Base-by-base conservation (phyloP, 495 filamentous ascomycete species). In the Chaetomidium leptoderma region DNA sequence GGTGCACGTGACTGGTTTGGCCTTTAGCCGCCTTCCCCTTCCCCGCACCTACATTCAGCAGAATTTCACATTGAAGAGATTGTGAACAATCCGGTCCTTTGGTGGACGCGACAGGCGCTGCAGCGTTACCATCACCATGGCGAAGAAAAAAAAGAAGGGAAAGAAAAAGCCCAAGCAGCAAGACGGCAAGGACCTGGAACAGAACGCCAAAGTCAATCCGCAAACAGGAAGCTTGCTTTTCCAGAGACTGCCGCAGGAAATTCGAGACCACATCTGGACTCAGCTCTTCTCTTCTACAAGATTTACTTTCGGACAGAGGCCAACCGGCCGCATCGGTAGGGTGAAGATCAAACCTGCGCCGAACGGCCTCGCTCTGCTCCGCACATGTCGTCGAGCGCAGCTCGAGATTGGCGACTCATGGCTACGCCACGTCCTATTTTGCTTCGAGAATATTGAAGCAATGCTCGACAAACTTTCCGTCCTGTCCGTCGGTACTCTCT, bases 211-310 rank as follows among this genome's bases (percentile, higher is more conserved):
- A 8, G 21, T 26, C 35, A 17, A 52, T 40, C 6, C 14, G 14
- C 52, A 44, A 19, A 42, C 9, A 17, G 26, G 16, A 39, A 43
- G 40, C 29, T 6, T 35, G 26, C 52, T 54, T 17, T 44, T 54
- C 39, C 39, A 13, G 29, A n/a, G n/a, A n/a, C 4, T 54, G 13
- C 37, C 52, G 16, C 39, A 44, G 52, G 39, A 54, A 13, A 24
- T 54, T 17, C 37, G 52, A 10, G 7, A 54, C 39, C 26, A 16
- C 6, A 54, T 44, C 17, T 45, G n/a, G 2, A 4, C 11, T 14
- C 10, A 54, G 6, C 52, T 54, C 37, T 54, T 54, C 27, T 23
- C 8, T 11, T 44, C 52, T 10, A 54, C 39, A 23, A 33, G 52
- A 35, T 54, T 54, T 8, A 54, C 6, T 4, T 54, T 35, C 11